These are phyloP conservation scores for Saturnispora mendoncae DNA, from an alignment of 805 yeast genomes.

Conservation along the genomic window DNA sequence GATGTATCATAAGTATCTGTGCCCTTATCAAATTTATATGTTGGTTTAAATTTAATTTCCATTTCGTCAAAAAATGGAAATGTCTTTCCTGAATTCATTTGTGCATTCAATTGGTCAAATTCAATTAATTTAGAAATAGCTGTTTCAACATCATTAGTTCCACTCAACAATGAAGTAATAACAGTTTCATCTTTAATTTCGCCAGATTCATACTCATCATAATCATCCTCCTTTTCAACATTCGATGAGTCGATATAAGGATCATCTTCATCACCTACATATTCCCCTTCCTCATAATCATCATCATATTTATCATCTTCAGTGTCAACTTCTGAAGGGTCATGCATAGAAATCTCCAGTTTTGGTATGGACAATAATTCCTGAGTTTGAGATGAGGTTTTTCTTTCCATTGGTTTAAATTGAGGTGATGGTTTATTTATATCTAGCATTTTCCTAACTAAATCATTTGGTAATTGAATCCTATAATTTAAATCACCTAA, in stretches of 20 bases:
- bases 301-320: not conserved
- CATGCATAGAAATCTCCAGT: too few species aligned
- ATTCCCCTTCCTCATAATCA: not conserved
- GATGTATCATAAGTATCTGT: constrained; percentile 76
- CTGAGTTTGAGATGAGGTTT: not conserved
- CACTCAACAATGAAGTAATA: constrained; percentile 4
- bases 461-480: constrained; percentile 60
- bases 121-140: constrained; percentile 38
- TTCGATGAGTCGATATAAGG: too few species aligned
- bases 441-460: constrained; percentile 40
- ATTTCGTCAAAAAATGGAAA: constrained; percentile 78
- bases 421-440: not conserved
- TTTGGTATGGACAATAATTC: too few species aligned
- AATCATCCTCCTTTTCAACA: not conserved
- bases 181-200: constrained; percentile 5
- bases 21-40: constrained; percentile 90
- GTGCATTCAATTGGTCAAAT: constrained; percentile 69
- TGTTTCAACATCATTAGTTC: constrained; percentile 12
- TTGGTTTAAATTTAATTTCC: constrained; percentile 76
- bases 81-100: constrained; percentile 66
- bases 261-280: not conserved
- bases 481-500: constrained; percentile 92
- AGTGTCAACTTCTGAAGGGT: too few species aligned
- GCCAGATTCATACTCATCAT: not conserved
- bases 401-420: not conserved